A percentile compares a stretch with the other conserved stretches of the same genome.
Evolutionary conservation across 441 rosid species (phyloP).

Genomic region (Eruca vesicaria): DNA sequence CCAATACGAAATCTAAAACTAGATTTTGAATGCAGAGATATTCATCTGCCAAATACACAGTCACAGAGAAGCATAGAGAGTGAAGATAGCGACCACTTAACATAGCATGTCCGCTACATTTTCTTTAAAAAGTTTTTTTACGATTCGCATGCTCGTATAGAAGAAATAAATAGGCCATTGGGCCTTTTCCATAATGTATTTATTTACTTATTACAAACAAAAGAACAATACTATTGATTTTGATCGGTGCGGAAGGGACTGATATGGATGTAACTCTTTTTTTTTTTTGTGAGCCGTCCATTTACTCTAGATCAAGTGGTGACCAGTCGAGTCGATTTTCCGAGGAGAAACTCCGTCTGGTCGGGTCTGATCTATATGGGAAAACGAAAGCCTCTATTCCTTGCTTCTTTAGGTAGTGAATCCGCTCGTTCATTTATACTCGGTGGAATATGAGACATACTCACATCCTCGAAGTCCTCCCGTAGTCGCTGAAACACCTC

Average conservation of each 20-base stretch:
- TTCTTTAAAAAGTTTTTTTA: not conserved
- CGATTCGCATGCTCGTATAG: not conserved
- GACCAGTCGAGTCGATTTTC: too few species aligned
- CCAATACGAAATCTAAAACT: slow-evolving; percentile 40
- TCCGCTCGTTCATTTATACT: too few species aligned
- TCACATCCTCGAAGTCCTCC: too few species aligned
- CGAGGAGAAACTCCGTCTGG: too few species aligned
- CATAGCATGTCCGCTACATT: slow-evolving; percentile 28
- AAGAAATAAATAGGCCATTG: slow-evolving; percentile 8
- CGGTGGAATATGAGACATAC: too few species aligned
- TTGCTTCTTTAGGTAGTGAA: not conserved
- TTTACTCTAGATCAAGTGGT: too few species aligned
- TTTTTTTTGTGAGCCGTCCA: too few species aligned
- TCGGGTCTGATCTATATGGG: too few species aligned
- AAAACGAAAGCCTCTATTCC: too few species aligned
- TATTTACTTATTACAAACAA: not conserved
- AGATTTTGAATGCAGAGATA: slow-evolving; percentile 39
- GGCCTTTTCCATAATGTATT: not conserved
- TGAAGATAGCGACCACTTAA: slow-evolving; percentile 36
- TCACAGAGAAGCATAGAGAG: slow-evolving; percentile 36
- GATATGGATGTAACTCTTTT: not conserved
- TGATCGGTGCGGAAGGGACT: slow-evolving; percentile 11
- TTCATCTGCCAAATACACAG: slow-evolving; percentile 38
- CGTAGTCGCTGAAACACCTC: too few species aligned
- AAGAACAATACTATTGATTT: not conserved